A percentile compares a stretch with the other conserved stretches of the same genome.
Evolutionary conservation across 177 flowering plant species (phyloP).

Genomic region (Vitis hybrid): DNA sequence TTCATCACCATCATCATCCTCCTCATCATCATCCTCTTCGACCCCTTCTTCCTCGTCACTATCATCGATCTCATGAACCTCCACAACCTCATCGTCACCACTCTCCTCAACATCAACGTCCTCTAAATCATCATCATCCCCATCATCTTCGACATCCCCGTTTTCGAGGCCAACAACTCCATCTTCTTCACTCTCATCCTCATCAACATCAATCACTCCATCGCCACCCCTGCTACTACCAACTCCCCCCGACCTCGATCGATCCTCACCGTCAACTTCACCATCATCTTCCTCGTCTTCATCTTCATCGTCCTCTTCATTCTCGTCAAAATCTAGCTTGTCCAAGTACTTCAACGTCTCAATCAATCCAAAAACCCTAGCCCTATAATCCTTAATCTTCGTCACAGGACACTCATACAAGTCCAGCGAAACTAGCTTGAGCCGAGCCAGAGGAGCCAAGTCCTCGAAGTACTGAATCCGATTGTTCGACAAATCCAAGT

Average conservation of each 20-base stretch:
- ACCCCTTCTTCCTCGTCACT: constrained; percentile 64
- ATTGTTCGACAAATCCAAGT: constrained; percentile 88
- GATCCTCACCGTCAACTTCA: constrained; percentile 78
- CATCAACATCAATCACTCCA: constrained; percentile 72
- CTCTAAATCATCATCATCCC: constrained; percentile 50
- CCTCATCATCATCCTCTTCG: constrained; percentile 51
- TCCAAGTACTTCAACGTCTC: constrained; percentile 77
- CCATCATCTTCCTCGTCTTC: constrained; percentile 76
- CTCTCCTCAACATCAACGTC: constrained; percentile 65
- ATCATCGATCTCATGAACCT: constrained; percentile 68
- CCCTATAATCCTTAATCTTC: constrained; percentile 68
- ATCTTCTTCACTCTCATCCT: constrained; percentile 59
- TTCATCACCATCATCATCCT: constrained; percentile 65
- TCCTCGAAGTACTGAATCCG: constrained; percentile 74
- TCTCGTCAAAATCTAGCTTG: constrained; percentile 87
- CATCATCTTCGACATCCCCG: constrained; percentile 46
- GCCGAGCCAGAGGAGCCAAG: constrained; percentile 67
- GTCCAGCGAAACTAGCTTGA: constrained; percentile 76
- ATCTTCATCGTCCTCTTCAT: constrained; percentile 92
- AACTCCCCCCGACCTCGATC: constrained; percentile 26
- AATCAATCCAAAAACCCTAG: constrained; percentile 85
- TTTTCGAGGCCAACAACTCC: constrained; percentile 18
- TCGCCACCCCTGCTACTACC: constrained; percentile 47
- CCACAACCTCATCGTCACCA: constrained; percentile 67
- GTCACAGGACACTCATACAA: constrained; percentile 96